Evolutionary conservation across 2,329 filamentous ascomycete species (phyloP), one percentile per base, ranked within the genome.

Genomic region (Aspergillus proliferans): DNA sequence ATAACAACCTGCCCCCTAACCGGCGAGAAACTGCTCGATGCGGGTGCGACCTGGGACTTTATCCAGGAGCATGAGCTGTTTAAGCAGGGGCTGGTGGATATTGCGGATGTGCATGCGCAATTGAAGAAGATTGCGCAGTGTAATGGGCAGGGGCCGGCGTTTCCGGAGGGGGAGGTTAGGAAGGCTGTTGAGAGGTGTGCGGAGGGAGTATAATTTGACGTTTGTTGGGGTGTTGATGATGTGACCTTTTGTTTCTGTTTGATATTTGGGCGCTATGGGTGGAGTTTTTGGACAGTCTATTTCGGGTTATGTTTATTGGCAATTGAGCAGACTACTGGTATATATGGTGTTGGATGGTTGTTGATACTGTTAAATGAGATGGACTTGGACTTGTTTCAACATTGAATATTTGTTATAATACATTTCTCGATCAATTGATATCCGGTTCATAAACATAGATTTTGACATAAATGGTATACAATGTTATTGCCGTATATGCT

Each of bases 71-170:
- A 95, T 67, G 82, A 87, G 6, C 71, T 90, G 7, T 94, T 87
- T 66, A 82, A 84, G 65, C 79, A 80, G 43, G 89, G 90, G 0
- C 74, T 88, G 18, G 84, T 96, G 22, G 88, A 97, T 66, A 83
- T 96, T 10, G 85, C 79, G 34, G 80, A 86, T 64, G 87, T 96
- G 28, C 90, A 86, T 65, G 86, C 93, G 62, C 77, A 83, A 10
- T 73, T 97, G 47, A 91, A 88, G 72, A 76, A 78, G 15, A 73
- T 81, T 60, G 87, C 88, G 15, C 82, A 84, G 61, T 95, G 90
- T 65, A 87, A 96, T 69, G 91, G 90, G 2, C 85, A 89, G 63
- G 87, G 91, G 0, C 91, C 91, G 2, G 90, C 93, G 38, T 95
- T 95, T 59, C 84, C 87, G 52, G 91, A 95, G 67, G 73, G 79